Evolutionary conservation across 1,284 basidiomycete species (phyloP), one percentile per base, ranked within the genome.

Genomic region (Ceratobasidium sp.): DNA sequence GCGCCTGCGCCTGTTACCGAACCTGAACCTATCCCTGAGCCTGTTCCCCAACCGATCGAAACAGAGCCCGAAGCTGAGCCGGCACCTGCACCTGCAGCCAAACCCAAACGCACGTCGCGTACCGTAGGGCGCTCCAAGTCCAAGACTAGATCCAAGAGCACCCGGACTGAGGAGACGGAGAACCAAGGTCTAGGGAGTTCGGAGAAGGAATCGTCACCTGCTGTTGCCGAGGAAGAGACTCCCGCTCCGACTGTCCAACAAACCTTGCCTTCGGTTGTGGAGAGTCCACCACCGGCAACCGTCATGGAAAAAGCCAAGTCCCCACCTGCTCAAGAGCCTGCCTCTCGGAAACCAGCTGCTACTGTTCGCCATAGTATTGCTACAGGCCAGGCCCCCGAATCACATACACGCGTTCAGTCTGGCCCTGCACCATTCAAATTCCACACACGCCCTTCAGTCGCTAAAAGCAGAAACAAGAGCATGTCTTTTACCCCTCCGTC

Each of bases 391-490:
- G 26, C 55, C 32, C 30, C 13, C 11, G 35, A 35, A 38, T 4
- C 32, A 9, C 67, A 59, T 13, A 32, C 54, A 21, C 59, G 43
- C 9, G 18, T 30, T 11, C 28, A 70, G 18, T 54, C 67, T 38
- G 55, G 41, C 4, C 55, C 67, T 47, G 55, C 28, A 5, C 67
- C 67, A 21, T 70, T 70, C 67, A 59, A 70, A 21, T 70, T 70
- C 35, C 54, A 70, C 8, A 26, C 54, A 7, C 28, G n/a, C 28
- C 43, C 38, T n/a, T 59, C 46, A 16, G 26, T 26, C 18, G 23
- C 38, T 14, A 38, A 55, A n/a, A 70, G 54, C 21, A 44, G 59
- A 28, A 62, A 30, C 44, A 47, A 62, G 44, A 49, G 59, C 26
- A n/a, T 62, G 21, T 38, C 35, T 38, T 38, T 38, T 11, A 47